These are phyloP conservation scores for Oryza longistaminata DNA, from an alignment of 176 grass and related monocot genomes.

Conservation along the genomic window DNA sequence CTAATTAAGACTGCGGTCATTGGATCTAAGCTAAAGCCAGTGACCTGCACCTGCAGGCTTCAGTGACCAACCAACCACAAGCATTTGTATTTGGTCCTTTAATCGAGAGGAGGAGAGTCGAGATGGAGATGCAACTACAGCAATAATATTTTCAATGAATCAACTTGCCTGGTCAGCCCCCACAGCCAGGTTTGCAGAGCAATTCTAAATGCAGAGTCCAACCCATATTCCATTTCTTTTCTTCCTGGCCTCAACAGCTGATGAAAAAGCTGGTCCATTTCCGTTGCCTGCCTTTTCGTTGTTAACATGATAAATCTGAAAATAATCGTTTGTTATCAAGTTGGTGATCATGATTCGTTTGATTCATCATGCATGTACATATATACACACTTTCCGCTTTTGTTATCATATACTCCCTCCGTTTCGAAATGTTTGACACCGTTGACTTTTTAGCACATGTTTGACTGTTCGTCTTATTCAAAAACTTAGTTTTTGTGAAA, in stretches of 20 bases:
- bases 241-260: background rate
- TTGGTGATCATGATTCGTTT: background rate
- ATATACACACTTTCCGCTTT: background rate
- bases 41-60: too few relatives aligned
- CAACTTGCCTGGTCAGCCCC: background rate
- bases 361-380: background rate
- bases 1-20: background rate
- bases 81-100: background rate
- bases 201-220: background rate
- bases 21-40: background rate
- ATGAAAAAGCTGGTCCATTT: background rate
- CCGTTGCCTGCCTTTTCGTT: background rate
- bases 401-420: background rate
- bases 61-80: background rate
- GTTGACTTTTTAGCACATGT: too few relatives aligned
- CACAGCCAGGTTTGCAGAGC: background rate
- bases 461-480: too few relatives aligned
- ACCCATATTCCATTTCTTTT: background rate
- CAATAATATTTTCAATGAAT: background rate
- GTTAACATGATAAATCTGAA: background rate
- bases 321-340: background rate
- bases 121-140: background rate
- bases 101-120: background rate
- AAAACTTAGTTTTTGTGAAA: too few relatives aligned
- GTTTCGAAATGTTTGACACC: too few relatives aligned